phyloP scores from a whole-genome alignment of 192 early-diverging fungal species.

The Glomus cerebriforme region DNA sequence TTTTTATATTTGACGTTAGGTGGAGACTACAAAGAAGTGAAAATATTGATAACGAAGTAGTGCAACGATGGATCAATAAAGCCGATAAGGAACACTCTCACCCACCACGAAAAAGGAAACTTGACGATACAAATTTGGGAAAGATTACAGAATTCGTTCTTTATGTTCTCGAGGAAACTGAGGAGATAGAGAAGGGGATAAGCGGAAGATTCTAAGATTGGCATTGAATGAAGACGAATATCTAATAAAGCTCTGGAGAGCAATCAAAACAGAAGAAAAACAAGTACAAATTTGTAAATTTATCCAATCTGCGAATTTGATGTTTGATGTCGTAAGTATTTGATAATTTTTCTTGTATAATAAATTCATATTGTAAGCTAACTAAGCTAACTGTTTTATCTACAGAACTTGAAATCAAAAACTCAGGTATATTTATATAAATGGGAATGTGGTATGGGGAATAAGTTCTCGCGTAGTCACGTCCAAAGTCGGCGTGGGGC shows the following conservation, averaged over 20 bases:
- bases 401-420: no score
- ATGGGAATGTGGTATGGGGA: neutral
- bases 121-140: constrained; percentile 10
- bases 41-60: constrained; percentile 18
- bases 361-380: no score
- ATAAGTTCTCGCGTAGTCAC: constrained; percentile 11
- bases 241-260: neutral
- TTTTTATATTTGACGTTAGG: constrained; percentile 27
- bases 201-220: constrained; percentile 6
- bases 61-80: neutral
- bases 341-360: neutral
- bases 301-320: constrained; percentile 10
- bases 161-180: constrained; percentile 10
- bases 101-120: constrained; percentile 5
- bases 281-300: neutral
- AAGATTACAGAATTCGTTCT: constrained; percentile 19
- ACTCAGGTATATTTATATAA: neutral
- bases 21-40: constrained; percentile 24
- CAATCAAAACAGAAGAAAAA: neutral
- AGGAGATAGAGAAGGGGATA: constrained; percentile 9
- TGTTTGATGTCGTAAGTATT: constrained; percentile 7
- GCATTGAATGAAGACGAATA: constrained; percentile 5
- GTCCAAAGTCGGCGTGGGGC: constrained; percentile 9
- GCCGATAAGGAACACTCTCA: neutral
- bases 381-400: no score